phyloP scores from a whole-genome alignment of 352 stramenopile genomes.

The Globisporangium middletonii region DNA sequence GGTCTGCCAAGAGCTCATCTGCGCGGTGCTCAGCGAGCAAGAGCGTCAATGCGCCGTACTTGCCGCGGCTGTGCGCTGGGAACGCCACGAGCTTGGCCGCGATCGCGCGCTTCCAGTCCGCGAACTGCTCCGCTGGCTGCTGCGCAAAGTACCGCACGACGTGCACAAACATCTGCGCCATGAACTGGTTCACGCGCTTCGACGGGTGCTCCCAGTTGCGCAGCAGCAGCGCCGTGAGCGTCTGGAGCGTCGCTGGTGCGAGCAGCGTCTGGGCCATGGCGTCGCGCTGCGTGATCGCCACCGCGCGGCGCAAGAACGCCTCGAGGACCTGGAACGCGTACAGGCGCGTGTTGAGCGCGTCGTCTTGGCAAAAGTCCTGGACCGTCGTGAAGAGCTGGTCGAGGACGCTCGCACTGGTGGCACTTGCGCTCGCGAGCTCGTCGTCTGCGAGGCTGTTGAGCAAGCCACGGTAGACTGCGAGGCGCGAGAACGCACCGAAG shows the following conservation, averaged over 20 bases:
- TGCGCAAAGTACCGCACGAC: slow-evolving; percentile 55
- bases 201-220: slow-evolving; percentile 83
- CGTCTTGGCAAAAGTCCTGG: slow-evolving; percentile 45
- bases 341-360: slow-evolving; percentile 59
- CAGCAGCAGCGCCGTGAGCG: slow-evolving; percentile 49
- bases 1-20: slow-evolving; percentile 31
- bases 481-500: slow-evolving; percentile 47
- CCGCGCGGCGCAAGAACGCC: slow-evolving; percentile 58
- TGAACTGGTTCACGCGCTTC: slow-evolving; percentile 85
- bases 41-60: slow-evolving; percentile 60
- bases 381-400: slow-evolving; percentile 51
- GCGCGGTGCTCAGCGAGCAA: slow-evolving; percentile 43
- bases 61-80: slow-evolving; percentile 52
- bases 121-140: slow-evolving; percentile 15
- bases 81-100: slow-evolving; percentile 49
- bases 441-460: slow-evolving; percentile 59
- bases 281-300: slow-evolving; percentile 31
- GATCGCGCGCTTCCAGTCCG: slow-evolving; percentile 41
- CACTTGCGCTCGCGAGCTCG: slow-evolving; percentile 22
- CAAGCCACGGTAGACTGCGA: slow-evolving; percentile 63
- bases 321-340: slow-evolving; percentile 83
- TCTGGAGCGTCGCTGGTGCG: slow-evolving; percentile 29
- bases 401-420: slow-evolving; percentile 22
- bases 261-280: slow-evolving; percentile 7
- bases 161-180: slow-evolving; percentile 73